Percentiles rank a stretch among this genome's conserved stretches.
Evolutionary conservation across 345 rosid genomes (phyloP).

Genomic region (Euphorbia tirucalli): DNA sequence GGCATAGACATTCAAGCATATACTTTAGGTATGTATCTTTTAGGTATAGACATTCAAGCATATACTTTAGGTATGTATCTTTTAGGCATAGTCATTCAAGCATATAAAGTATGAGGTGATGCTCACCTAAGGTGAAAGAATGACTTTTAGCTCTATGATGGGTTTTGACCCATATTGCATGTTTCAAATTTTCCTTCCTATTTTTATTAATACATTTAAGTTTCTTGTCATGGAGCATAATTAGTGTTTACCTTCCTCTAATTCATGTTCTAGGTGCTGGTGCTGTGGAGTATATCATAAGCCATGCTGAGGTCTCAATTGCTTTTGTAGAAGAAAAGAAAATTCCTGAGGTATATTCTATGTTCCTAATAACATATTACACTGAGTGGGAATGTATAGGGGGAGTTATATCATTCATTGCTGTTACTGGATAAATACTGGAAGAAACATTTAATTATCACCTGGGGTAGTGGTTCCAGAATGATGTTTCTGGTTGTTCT

Average conservation of each 20-base stretch:
- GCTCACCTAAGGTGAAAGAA: not conserved
- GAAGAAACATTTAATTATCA: not conserved
- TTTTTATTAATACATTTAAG: not conserved
- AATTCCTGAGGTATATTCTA: slow-evolving; percentile 64
- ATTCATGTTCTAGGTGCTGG: slow-evolving; percentile 64
- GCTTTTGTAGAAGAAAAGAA: slow-evolving; percentile 89
- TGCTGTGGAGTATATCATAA: slow-evolving; percentile 81
- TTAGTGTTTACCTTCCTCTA: slow-evolving; percentile 9
- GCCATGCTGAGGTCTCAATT: slow-evolving; percentile 88
- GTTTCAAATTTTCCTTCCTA: not conserved
- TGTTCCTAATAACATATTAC: not conserved
- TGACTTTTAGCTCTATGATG: not conserved
- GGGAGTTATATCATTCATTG: not conserved
- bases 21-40: slow-evolving; percentile 69
- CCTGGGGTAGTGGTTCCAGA: not conserved
- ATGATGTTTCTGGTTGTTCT: too few species aligned
- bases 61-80: slow-evolving; percentile 77
- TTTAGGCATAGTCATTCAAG: not conserved
- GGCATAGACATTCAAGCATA: slow-evolving; percentile 18
- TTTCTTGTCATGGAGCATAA: not conserved
- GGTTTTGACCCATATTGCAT: not conserved
- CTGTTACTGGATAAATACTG: not conserved
- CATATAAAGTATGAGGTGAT: not conserved
- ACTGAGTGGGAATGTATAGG: not conserved
- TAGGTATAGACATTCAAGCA: not conserved